These are phyloP conservation scores for Teratosphaeria pseudoeucalypti DNA, from an alignment of 2,329 filamentous ascomycete species.

Conservation along the genomic window DNA sequence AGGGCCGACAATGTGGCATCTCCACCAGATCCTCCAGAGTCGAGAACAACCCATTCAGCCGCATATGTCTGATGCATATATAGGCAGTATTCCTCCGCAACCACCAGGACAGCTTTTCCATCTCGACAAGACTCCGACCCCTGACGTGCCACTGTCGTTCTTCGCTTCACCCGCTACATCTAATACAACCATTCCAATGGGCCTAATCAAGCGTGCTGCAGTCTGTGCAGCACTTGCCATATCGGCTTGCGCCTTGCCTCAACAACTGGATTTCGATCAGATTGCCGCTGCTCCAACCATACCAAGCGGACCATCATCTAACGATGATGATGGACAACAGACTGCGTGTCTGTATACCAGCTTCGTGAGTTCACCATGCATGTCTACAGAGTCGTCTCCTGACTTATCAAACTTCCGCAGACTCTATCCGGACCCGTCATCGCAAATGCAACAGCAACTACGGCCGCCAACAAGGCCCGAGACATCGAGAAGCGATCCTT, in stretches of 20 bases:
- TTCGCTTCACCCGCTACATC: neutral
- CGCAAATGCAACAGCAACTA: constrained; percentile 6
- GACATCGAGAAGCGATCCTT: constrained; percentile 1
- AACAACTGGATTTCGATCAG: constrained; percentile 7
- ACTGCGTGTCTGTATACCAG: constrained; percentile 12
- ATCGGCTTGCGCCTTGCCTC: neutral
- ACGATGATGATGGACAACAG: constrained; percentile 5
- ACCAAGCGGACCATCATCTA: constrained; percentile 9
- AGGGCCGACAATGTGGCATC: neutral
- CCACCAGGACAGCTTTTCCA: neutral
- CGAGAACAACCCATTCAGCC: neutral
- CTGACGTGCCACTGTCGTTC: neutral
- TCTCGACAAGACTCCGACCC: neutral
- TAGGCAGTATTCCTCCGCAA: neutral
- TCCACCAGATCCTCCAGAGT: neutral
- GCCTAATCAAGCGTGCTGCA: neutral
- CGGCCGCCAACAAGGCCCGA: constrained; percentile 5
- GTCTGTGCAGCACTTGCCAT: neutral
- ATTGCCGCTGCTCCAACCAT: constrained; percentile 13
- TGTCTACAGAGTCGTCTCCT: neutral
- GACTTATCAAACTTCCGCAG: neutral
- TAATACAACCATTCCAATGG: neutral
- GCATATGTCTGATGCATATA: neutral
- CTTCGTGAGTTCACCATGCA: neutral
- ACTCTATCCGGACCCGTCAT: constrained; percentile 7